phyloP scores from a whole-genome alignment of 2,329 filamentous ascomycete genomes.

The Ascochyta pisi region DNA sequence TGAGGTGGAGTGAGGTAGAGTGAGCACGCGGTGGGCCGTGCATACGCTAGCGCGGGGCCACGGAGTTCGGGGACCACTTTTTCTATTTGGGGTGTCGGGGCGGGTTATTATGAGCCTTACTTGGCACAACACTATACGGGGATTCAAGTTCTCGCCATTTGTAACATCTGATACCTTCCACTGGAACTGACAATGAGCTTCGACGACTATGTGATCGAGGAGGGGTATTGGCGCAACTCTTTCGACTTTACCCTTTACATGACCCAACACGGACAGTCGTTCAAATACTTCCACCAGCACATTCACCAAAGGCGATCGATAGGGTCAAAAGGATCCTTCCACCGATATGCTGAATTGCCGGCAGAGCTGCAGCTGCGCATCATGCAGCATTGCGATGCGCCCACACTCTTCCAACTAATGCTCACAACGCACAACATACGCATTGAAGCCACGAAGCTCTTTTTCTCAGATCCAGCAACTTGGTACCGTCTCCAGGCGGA shows the following conservation, averaged over 20 bases:
- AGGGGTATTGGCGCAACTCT: too few relatives aligned
- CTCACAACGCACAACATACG: conserved; percentile 9
- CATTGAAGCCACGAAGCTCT: conserved; percentile 15
- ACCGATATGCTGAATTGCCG: conserved; percentile 4
- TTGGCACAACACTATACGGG: neutral
- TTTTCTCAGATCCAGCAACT: conserved; percentile 9
- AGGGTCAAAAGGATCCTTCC: too few relatives aligned
- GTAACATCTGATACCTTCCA: neutral
- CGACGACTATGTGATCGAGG: neutral
- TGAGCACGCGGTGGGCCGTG: neutral
- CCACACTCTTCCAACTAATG: conserved; percentile 28
- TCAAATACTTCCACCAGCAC: too few relatives aligned
- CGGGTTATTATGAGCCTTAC: neutral
- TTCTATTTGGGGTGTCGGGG: neutral
- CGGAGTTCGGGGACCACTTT: too few relatives aligned
- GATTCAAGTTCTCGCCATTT: neutral
- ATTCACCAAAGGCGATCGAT: too few relatives aligned
- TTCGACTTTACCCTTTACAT: too few relatives aligned
- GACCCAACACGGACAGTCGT: too few relatives aligned
- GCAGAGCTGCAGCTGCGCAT: conserved; percentile 21
- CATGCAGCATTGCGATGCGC: conserved; percentile 11
- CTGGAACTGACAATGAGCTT: conserved; percentile 1
- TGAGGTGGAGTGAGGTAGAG: neutral
- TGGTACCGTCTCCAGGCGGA: conserved; percentile 8
- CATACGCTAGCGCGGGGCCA: neutral